phyloP scores from a whole-genome alignment of 345 rosid species.

The Arabidopsis suecica region DNA sequence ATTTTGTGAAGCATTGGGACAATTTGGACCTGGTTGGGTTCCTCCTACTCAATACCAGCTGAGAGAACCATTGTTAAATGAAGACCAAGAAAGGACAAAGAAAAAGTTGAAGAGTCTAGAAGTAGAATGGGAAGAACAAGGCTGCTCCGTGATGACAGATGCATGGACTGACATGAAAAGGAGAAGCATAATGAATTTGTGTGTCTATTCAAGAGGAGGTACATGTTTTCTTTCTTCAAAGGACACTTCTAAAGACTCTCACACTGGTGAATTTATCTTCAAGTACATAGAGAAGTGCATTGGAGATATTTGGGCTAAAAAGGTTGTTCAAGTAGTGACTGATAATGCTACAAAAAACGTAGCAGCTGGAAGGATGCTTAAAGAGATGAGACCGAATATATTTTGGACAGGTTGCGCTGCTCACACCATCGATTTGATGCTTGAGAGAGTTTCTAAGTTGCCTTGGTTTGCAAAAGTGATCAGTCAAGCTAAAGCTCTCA shows the following conservation, averaged over 20 bases:
- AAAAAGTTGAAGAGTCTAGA: background rate
- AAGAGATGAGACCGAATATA: background rate
- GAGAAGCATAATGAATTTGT: background rate
- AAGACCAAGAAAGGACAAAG: background rate
- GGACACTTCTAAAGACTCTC: background rate
- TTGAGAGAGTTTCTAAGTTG: background rate
- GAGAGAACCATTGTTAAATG: background rate
- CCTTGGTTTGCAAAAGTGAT: background rate
- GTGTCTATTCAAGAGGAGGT: background rate
- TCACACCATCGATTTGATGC: background rate
- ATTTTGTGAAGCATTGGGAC: slow-evolving; percentile 7
- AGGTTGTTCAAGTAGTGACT: background rate
- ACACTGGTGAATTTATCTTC: background rate
- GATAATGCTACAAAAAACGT: background rate
- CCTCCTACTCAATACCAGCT: background rate
- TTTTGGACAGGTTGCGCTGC: background rate
- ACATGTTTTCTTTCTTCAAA: background rate
- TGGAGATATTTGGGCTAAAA: background rate
- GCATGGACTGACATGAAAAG: background rate
- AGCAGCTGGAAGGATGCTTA: background rate
- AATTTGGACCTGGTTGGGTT: background rate
- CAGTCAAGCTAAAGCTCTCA: too few relatives aligned
- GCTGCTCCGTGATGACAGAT: background rate
- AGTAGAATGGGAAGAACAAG: background rate
- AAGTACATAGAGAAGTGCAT: background rate